Evolutionary conservation across 768 basidiomycete genomes (phyloP).

Genomic region (Albatrellus ellisii): DNA sequence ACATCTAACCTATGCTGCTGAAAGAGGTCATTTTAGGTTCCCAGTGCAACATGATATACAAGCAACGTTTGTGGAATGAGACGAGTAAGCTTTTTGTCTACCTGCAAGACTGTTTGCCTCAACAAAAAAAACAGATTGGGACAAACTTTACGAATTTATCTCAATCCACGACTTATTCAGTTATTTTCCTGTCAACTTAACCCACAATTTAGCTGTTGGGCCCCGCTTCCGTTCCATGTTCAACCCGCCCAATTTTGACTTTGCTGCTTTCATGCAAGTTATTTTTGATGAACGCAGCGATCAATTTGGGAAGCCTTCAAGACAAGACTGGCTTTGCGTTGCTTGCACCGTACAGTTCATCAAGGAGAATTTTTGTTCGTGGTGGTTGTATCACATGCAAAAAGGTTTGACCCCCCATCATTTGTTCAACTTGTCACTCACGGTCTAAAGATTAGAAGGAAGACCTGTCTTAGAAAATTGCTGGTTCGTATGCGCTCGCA

Average conservation of each 20-base stretch:
- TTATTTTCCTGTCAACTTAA: background rate
- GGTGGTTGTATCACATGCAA: background rate
- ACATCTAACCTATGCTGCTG: too few relatives aligned
- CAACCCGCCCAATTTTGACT: background rate
- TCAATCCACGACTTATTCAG: background rate
- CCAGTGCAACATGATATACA: too few relatives aligned
- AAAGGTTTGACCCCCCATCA: background rate
- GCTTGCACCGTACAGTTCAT: background rate
- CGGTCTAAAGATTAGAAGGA: too few relatives aligned
- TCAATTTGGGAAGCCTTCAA: background rate
- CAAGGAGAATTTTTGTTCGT: background rate
- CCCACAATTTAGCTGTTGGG: background rate
- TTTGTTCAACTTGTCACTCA: too few relatives aligned
- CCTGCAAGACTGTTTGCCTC: background rate
- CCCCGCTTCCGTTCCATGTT: background rate
- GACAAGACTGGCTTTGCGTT: background rate
- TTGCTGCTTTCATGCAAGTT: background rate
- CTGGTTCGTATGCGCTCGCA: too few relatives aligned
- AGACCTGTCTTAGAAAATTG: background rate
- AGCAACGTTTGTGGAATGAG: background rate
- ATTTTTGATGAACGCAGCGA: background rate
- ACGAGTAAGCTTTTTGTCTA: background rate
- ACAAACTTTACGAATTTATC: background rate
- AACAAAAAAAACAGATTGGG: background rate
- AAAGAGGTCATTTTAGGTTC: too few relatives aligned